A percentile compares a stretch with the other conserved stretches of the same genome.
phyloP scores from a whole-genome alignment of 768 basidiomycete genomes.

The Mycena belliarum region DNA sequence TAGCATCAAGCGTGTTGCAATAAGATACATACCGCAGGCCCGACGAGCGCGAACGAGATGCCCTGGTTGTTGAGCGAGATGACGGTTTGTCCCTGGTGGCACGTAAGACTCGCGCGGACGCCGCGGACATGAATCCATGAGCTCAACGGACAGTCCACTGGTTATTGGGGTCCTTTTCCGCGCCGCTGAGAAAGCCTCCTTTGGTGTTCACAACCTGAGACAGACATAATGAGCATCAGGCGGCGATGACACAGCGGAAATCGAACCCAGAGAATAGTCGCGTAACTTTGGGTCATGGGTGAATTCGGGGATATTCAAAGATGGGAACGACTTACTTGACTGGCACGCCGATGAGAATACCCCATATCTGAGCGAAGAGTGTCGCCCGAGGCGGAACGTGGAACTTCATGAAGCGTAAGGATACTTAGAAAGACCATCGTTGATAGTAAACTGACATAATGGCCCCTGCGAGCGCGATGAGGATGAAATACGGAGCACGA shows the following conservation, averaged over 20 bases:
- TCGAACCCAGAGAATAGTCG: slow-evolving; percentile 19
- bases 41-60: slow-evolving; percentile 27
- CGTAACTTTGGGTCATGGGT: slow-evolving; percentile 18
- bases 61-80: slow-evolving; percentile 30
- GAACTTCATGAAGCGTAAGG: too few species aligned
- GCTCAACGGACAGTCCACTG: slow-evolving; percentile 29
- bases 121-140: neutral
- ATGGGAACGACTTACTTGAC: slow-evolving; percentile 22
- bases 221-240: neutral
- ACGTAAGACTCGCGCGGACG: neutral
- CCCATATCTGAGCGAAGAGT: slow-evolving; percentile 27
- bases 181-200: slow-evolving; percentile 21
- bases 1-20: neutral
- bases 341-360: slow-evolving; percentile 27
- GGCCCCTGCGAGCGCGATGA: slow-evolving; percentile 18
- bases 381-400: slow-evolving; percentile 27
- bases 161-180: slow-evolving; percentile 24
- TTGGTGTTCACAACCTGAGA: slow-evolving; percentile 26
- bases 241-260: too few species aligned
- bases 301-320: neutral
- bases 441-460: slow-evolving; percentile 16
- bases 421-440: neutral
- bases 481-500: neutral
- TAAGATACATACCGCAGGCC: slow-evolving; percentile 17
- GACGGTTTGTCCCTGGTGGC: slow-evolving; percentile 24